A percentile compares a stretch with the other conserved stretches of the same genome.
phyloP scores from a whole-genome alignment of 1,139 yeast genomes.

The Geotrichum phurueaensis region DNA sequence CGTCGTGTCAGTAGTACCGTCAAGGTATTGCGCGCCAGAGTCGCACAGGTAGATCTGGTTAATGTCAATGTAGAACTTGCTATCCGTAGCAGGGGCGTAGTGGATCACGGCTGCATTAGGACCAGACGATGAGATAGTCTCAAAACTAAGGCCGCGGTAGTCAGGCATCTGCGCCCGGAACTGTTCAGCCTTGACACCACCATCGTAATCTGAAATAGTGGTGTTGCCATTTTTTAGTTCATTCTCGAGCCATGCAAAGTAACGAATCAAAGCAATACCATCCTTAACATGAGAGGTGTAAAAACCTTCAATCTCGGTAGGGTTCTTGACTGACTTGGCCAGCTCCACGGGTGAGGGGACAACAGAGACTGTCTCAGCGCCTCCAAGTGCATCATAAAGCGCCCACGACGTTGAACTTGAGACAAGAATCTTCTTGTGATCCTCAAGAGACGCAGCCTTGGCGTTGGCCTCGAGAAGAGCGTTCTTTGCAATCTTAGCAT shows the following conservation, averaged over 20 bases:
- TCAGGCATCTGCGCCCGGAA: conserved; percentile 51
- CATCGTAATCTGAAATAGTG: conserved; percentile 70
- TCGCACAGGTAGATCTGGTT: conserved; percentile 78
- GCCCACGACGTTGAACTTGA: conserved; percentile 79
- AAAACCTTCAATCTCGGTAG: conserved; percentile 68
- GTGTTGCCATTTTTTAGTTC: conserved; percentile 45
- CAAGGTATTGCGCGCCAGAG: conserved; percentile 88
- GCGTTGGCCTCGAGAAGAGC: conserved; percentile 34
- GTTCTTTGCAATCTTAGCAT: conserved; percentile 30
- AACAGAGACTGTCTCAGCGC: conserved; percentile 40
- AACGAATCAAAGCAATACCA: conserved; percentile 76
- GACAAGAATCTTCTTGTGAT: conserved; percentile 43
- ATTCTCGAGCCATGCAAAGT: conserved; percentile 82
- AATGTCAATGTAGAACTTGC: conserved; percentile 66
- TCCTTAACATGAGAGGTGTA: conserved; percentile 75
- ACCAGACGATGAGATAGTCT: conserved; percentile 89
- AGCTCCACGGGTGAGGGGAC: conserved; percentile 57
- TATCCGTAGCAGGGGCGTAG: conserved; percentile 64
- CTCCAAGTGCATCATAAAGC: conserved; percentile 50
- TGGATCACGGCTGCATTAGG: conserved; percentile 91
- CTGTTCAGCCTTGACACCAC: conserved; percentile 58
- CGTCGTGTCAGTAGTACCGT: conserved; percentile 97
- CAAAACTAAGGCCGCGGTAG: conserved; percentile 82
- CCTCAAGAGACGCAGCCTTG: conserved; percentile 13
- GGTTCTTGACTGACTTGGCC: conserved; percentile 74